These are phyloP conservation scores for Populus tomentosa DNA, from an alignment of 441 rosid species.

Conservation along the genomic window DNA sequence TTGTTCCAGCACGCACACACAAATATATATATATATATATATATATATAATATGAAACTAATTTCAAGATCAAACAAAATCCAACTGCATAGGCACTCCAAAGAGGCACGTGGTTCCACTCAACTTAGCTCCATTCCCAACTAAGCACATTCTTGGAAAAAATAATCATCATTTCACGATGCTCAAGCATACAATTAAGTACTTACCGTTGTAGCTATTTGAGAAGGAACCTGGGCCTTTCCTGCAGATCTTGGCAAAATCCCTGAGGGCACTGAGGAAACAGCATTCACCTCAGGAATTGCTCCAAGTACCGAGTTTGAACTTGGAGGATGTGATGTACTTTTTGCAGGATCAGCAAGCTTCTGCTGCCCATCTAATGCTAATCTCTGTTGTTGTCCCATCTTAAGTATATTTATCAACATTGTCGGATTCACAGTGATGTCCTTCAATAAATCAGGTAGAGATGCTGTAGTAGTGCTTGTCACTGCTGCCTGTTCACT, in stretches of 20 bases:
- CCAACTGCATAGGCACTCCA: not conserved
- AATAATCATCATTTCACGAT: not conserved
- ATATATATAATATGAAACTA: not conserved
- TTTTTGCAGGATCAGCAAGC: constrained; percentile 43
- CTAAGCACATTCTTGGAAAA: not conserved
- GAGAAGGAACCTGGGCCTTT: constrained; percentile 39
- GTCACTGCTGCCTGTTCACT: constrained; percentile 15
- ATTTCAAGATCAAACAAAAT: not conserved
- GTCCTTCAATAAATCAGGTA: constrained; percentile 58
- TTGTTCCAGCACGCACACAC: not conserved
- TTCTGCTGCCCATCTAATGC: constrained; percentile 51
- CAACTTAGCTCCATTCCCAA: not conserved
- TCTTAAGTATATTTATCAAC: constrained; percentile 63
- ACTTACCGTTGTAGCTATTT: constrained; percentile 36
- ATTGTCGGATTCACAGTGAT: constrained; percentile 73
- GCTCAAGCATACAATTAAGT: constrained; percentile 8
- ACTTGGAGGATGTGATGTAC: constrained; percentile 35
- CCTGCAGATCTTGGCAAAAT: constrained; percentile 43
- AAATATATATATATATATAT: not conserved
- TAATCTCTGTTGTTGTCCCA: constrained; percentile 63
- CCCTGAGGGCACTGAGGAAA: constrained; percentile 32
- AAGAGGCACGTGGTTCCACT: not conserved
- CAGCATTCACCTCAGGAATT: constrained; percentile 26
- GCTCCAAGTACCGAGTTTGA: constrained; percentile 38
- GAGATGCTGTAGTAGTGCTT: constrained; percentile 23